Evolutionary conservation across 2,329 filamentous ascomycete genomes (phyloP).

Genomic region (Pestalotiopsis sp.): DNA sequence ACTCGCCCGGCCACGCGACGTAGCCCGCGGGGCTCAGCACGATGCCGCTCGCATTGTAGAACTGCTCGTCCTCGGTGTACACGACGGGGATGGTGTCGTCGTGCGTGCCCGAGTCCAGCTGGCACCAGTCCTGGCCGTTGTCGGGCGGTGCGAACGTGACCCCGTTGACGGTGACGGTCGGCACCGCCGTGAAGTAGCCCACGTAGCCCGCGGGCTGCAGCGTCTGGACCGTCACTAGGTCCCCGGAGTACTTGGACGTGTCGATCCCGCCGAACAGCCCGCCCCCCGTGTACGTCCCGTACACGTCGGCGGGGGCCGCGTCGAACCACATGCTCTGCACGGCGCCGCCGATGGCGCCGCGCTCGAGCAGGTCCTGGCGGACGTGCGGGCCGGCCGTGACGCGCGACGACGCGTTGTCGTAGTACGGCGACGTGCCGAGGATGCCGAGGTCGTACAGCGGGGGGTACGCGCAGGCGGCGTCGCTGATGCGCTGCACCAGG

Average conservation of each 20-base stretch:
- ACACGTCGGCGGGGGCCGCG: constrained; percentile 22
- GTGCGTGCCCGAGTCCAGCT: constrained; percentile 12
- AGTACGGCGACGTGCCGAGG: constrained; percentile 29
- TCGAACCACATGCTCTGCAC: constrained; percentile 38
- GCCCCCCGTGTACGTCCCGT: constrained; percentile 30
- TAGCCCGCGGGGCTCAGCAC: constrained; percentile 4
- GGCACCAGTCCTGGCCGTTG: background rate
- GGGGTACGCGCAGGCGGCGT: constrained; percentile 17
- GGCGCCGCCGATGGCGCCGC: constrained; percentile 27
- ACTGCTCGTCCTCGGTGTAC: constrained; percentile 15
- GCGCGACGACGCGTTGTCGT: constrained; percentile 18
- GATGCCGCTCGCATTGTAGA: constrained; percentile 17
- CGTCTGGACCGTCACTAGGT: constrained; percentile 33
- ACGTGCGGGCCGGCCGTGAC: constrained; percentile 29
- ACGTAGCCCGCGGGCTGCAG: constrained; percentile 20
- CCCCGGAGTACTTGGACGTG: constrained; percentile 33
- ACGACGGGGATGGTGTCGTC: constrained; percentile 18
- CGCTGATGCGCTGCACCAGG: constrained; percentile 21
- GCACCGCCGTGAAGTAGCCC: constrained; percentile 23
- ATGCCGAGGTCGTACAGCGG: constrained; percentile 31
- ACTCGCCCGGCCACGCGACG: constrained; percentile 28
- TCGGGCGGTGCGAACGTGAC: constrained; percentile 19
- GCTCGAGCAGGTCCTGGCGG: constrained; percentile 32
- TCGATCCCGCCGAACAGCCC: constrained; percentile 36
- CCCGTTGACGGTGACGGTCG: constrained; percentile 24